Conservation (phyloP, 805 yeast species). For the Cyberlindnera xishuangbannaensis region DNA sequence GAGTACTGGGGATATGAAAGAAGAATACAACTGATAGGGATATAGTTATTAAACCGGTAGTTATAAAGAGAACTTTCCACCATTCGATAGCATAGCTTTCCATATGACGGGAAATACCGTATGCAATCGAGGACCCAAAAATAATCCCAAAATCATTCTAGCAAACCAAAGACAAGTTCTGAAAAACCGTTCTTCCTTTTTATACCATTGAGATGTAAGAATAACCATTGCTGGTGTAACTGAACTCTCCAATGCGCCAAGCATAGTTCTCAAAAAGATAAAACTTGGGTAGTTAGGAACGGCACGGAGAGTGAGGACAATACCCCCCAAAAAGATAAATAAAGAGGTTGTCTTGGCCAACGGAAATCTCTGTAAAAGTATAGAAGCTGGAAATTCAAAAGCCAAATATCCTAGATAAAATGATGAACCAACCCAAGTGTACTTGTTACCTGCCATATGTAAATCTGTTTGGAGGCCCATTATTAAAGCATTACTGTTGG, state of each 20-base stretch:
- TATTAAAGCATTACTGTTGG: constrained; percentile 37
- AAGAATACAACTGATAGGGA: constrained; percentile 41
- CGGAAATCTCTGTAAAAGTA: constrained; percentile 48
- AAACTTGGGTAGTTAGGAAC: constrained; percentile 33
- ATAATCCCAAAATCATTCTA: constrained; percentile 40
- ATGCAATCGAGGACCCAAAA: constrained; percentile 48
- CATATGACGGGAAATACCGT: constrained; percentile 38
- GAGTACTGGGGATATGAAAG: constrained; percentile 51
- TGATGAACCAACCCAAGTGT: constrained; percentile 52
- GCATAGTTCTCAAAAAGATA: constrained; percentile 38
- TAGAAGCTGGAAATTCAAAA: constrained; percentile 45
- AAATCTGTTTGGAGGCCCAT: constrained; percentile 43
- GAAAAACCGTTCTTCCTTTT: constrained; percentile 36
- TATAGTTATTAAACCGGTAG: constrained; percentile 55
- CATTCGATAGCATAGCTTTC: constrained; percentile 36
- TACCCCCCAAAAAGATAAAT: constrained; percentile 56
- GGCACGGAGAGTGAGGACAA: constrained; percentile 42
- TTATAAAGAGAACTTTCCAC: constrained; percentile 57
- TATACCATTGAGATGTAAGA: constrained; percentile 55
- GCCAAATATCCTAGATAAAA: constrained; percentile 60
- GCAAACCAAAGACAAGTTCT: constrained; percentile 40
- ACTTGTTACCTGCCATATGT: constrained; percentile 38
- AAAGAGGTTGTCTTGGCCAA: constrained; percentile 43
- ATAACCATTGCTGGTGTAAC: constrained; percentile 53
- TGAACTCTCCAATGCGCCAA: constrained; percentile 47